phyloP scores from a whole-genome alignment of 208 protist genomes.

The Acanthamoeba castellanii region DNA sequence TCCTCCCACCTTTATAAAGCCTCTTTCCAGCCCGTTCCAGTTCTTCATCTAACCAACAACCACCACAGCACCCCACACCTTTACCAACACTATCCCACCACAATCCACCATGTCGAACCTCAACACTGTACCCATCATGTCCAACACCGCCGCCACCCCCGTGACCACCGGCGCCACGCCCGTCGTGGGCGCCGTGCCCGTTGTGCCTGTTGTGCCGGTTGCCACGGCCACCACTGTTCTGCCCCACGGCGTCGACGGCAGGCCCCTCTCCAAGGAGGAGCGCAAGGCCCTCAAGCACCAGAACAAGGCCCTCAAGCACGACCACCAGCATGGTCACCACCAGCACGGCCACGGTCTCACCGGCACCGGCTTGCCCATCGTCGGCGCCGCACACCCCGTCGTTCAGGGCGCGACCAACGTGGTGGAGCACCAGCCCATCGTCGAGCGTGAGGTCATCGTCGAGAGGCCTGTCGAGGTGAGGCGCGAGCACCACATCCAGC shows the following conservation, averaged over 20 bases:
- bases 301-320: neutral
- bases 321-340: neutral
- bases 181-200: too few species aligned
- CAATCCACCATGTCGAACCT: too few species aligned
- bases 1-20: too few species aligned
- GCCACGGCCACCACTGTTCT: neutral
- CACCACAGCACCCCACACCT: too few species aligned
- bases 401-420: neutral
- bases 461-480: neutral
- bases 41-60: too few species aligned
- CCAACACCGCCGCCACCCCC: neutral
- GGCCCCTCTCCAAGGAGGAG: neutral
- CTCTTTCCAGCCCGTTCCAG: too few species aligned
- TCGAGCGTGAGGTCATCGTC: neutral
- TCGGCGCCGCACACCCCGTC: neutral
- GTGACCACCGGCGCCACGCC: too few species aligned
- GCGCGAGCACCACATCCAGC: conserved; percentile 1
- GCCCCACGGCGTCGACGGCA: too few species aligned
- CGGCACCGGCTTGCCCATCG: neutral
- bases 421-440: conserved; percentile 1
- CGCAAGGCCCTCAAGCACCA: conserved; percentile 2
- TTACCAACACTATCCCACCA: too few species aligned
- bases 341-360: neutral
- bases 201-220: too few species aligned
- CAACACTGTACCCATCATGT: neutral